Percentiles rank a stretch among this genome's conserved stretches.
Evolutionary conservation across 495 filamentous ascomycete species (phyloP).

Genomic region (Penicillium subrubescens): DNA sequence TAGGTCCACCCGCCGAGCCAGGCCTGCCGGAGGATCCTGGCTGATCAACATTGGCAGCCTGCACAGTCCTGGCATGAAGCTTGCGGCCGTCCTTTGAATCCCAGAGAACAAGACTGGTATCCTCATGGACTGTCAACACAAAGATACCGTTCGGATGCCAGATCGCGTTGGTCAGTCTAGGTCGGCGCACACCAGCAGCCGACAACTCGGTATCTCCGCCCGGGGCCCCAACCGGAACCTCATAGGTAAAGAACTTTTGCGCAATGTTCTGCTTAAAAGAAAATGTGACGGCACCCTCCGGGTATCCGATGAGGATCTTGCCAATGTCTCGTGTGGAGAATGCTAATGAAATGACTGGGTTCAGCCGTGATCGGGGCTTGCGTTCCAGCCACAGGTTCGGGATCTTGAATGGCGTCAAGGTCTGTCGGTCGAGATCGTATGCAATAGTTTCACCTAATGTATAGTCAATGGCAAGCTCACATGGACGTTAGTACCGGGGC

Average conservation of each 20-base stretch:
- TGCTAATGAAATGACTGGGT: conserved; percentile 71
- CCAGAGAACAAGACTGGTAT: conserved; percentile 90
- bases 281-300: conserved; percentile 82
- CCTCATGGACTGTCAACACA: conserved; percentile 83
- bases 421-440: conserved; percentile 85
- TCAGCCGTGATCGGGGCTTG: conserved; percentile 56
- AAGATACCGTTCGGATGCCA: conserved; percentile 98
- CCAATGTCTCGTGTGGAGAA: conserved; percentile 93
- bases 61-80: conserved; percentile 78
- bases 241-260: conserved; percentile 79
- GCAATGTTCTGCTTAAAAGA: conserved; percentile 86
- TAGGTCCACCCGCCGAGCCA: conserved; percentile 40
- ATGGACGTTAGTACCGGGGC: not conserved
- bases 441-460: conserved; percentile 73
- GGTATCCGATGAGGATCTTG: conserved; percentile 85
- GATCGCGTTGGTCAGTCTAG: conserved; percentile 72
- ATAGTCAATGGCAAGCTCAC: conserved; percentile 12
- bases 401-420: conserved; percentile 72
- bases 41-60: conserved; percentile 68
- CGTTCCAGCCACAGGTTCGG: conserved; percentile 80
- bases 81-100: conserved; percentile 88
- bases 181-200: conserved; percentile 57
- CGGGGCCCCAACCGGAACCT: conserved; percentile 77
- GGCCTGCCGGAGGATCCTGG: conserved; percentile 52
- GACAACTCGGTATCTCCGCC: conserved; percentile 73